Evolutionary conservation across 768 basidiomycete genomes (phyloP).

Genomic region (Paxillus involutus): DNA sequence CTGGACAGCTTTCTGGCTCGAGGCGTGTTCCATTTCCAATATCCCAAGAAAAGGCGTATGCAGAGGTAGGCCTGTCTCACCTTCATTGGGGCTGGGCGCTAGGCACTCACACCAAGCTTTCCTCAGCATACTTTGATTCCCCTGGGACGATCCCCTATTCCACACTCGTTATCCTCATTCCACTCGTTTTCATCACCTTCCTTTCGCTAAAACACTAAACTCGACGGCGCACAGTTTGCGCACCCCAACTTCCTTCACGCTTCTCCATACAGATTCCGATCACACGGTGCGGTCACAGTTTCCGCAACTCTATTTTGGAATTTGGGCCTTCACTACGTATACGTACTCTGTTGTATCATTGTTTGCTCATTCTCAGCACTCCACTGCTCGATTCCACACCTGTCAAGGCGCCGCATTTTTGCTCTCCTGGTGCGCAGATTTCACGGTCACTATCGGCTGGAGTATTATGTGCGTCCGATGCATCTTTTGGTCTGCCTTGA

Average conservation of each 20-base stretch:
- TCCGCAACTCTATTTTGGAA: slow-evolving; percentile 23
- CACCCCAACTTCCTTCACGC: not conserved
- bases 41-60: slow-evolving; percentile 5
- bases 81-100: not conserved
- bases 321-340: not conserved
- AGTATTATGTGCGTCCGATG: slow-evolving; percentile 21
- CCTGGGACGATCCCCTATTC: not conserved
- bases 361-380: slow-evolving; percentile 13
- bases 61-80: slow-evolving; percentile 13
- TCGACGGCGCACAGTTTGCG: not conserved
- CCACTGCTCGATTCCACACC: not conserved
- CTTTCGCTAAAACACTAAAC: not conserved
- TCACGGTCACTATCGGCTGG: slow-evolving; percentile 1
- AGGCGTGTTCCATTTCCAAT: not conserved
- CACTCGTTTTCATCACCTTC: slow-evolving; percentile 12
- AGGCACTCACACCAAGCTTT: not conserved
- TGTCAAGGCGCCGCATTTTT: not conserved
- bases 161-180: slow-evolving; percentile 12
- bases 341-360: slow-evolving; percentile 16
- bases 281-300: slow-evolving; percentile 3
- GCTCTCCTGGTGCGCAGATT: not conserved
- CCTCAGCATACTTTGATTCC: slow-evolving; percentile 10
- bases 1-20: slow-evolving; percentile 7
- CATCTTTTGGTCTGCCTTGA: not conserved
- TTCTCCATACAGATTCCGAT: slow-evolving; percentile 7